Evolutionary conservation across 2,329 filamentous ascomycete genomes (phyloP).

Genomic region (Eutypella sp.): DNA sequence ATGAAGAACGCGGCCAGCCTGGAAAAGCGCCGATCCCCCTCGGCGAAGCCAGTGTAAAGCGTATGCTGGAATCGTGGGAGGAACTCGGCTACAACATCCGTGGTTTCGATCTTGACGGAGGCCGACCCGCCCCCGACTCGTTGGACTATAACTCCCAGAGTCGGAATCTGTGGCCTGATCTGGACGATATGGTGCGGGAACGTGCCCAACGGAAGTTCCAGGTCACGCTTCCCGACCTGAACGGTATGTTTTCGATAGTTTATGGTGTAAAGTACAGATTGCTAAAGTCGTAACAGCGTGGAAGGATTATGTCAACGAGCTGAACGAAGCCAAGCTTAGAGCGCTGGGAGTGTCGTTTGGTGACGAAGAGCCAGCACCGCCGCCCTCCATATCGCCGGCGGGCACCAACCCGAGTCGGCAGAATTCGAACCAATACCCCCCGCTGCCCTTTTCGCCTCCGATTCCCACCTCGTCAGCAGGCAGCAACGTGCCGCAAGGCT

Average conservation of each 20-base stretch:
- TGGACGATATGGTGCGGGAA: constrained; percentile 53
- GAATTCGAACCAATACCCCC: constrained; percentile 68
- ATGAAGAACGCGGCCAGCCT: constrained; percentile 59
- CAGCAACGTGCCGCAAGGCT: constrained; percentile 57
- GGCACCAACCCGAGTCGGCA: constrained; percentile 59
- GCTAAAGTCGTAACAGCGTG: constrained; percentile 38
- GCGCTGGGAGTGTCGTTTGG: constrained; percentile 83
- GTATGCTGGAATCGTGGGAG: constrained; percentile 63
- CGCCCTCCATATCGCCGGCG: constrained; percentile 62
- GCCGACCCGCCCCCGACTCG: constrained; percentile 23
- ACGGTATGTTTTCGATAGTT: constrained; percentile 42
- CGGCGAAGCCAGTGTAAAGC: constrained; percentile 48
- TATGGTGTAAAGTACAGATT: neutral
- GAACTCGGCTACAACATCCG: constrained; percentile 63
- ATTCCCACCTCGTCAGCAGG: constrained; percentile 73
- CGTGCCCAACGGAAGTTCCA: constrained; percentile 47
- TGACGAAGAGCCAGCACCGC: constrained; percentile 61
- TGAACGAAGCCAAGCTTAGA: constrained; percentile 87
- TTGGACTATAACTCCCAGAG: constrained; percentile 54
- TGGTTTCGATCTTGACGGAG: constrained; percentile 62
- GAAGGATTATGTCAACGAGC: constrained; percentile 73
- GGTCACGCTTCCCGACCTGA: constrained; percentile 66
- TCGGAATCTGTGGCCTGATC: constrained; percentile 61
- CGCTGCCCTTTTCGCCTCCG: constrained; percentile 77
- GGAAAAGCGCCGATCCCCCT: constrained; percentile 52